Conservation (phyloP, 129 eudicot genomes). For the Saussurea involucrata region DNA sequence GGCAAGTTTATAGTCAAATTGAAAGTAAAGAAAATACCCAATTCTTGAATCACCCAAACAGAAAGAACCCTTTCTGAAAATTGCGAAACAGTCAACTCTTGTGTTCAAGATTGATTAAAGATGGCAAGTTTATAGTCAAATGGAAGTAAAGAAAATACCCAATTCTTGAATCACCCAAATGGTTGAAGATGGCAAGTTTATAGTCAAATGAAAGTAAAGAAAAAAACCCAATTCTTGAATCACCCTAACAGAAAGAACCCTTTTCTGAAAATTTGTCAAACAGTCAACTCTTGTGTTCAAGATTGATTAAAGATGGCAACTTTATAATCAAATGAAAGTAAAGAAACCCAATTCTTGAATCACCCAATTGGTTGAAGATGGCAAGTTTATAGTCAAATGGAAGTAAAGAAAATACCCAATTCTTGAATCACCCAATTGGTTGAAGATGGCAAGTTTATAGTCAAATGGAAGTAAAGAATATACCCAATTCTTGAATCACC, state of each 20-base stretch:
- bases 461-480: neutral
- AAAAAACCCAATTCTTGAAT: neutral
- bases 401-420: neutral
- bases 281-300: neutral
- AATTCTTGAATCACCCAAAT: neutral
- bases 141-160: neutral
- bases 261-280: neutral
- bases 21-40: neutral
- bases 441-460: neutral
- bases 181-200: neutral
- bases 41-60: neutral
- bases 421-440: neutral
- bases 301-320: neutral
- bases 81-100: neutral
- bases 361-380: neutral
- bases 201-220: neutral
- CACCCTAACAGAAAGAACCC: neutral
- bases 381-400: neutral
- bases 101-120: neutral
- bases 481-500: neutral
- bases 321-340: neutral
- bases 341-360: neutral
- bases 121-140: neutral
- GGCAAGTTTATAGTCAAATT: neutral
- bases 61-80: neutral